Percentiles rank a stretch among this genome's conserved stretches.
These are phyloP conservation scores for Thuja plicata DNA, from an alignment of 83 land plant genomes.

Conservation along the genomic window DNA sequence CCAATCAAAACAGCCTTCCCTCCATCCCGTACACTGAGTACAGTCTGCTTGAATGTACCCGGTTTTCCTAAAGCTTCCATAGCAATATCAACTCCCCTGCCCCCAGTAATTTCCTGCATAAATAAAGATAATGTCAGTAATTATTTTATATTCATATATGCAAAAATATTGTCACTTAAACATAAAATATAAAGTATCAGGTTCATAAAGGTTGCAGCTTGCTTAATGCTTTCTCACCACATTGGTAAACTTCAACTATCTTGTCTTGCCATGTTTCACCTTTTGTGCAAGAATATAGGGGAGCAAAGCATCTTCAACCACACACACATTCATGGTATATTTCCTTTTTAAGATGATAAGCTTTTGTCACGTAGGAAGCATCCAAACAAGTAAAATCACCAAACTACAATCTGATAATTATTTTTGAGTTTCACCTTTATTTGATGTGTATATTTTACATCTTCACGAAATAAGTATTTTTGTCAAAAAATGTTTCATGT, in stretches of 20 bases:
- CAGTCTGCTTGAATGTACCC: constrained; percentile 72
- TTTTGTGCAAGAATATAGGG: background rate
- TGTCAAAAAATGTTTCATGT: background rate
- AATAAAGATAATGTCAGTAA: background rate
- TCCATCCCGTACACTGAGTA: constrained; percentile 84
- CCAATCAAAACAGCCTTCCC: constrained; percentile 99
- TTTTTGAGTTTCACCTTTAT: background rate
- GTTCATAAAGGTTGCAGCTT: background rate
- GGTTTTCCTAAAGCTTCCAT: constrained; percentile 94
- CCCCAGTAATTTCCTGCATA: constrained; percentile 88
- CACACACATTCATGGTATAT: background rate
- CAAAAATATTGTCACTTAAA: background rate
- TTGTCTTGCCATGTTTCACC: background rate
- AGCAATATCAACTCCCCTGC: constrained; percentile 91
- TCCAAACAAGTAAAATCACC: background rate
- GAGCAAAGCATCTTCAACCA: background rate
- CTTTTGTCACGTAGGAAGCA: background rate
- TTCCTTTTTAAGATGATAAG: background rate
- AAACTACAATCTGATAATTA: background rate
- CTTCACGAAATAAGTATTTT: background rate
- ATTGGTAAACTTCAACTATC: background rate
- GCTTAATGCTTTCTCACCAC: background rate
- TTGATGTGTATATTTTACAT: background rate
- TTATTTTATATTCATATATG: background rate
- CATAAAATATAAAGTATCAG: background rate